Evolutionary conservation across 2,329 filamentous ascomycete genomes (phyloP).

Genomic region (Diaporthe sp.): DNA sequence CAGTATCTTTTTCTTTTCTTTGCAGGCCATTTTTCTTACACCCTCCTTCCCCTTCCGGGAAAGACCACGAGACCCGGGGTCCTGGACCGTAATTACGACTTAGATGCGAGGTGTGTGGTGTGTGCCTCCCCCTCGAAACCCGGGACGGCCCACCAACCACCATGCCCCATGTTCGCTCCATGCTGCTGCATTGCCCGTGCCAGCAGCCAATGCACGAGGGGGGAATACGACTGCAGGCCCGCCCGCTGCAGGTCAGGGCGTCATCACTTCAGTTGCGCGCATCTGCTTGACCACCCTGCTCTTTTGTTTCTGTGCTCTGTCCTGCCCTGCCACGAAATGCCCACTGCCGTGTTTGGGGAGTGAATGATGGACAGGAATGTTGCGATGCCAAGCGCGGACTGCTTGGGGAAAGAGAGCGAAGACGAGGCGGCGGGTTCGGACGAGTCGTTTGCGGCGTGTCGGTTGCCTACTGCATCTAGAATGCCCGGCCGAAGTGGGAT

Average conservation of each 20-base stretch:
- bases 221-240: neutral
- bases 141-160: neutral
- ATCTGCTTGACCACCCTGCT: neutral
- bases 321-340: neutral
- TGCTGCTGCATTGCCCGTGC: neutral
- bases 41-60: neutral
- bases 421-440: slow-evolving; percentile 19
- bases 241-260: slow-evolving; percentile 9
- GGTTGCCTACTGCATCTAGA: neutral
- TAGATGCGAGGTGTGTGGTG: slow-evolving; percentile 21
- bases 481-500: neutral
- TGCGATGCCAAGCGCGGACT: slow-evolving; percentile 4
- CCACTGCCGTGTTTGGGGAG: neutral
- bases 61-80: slow-evolving; percentile 6
- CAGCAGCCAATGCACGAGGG: neutral
- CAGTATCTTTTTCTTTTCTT: neutral
- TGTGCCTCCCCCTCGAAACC: neutral
- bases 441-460: neutral
- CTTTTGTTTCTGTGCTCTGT: neutral
- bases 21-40: neutral
- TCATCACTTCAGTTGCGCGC: slow-evolving; percentile 3
- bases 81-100: slow-evolving; percentile 14
- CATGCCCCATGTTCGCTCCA: too few species aligned
- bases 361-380: neutral
- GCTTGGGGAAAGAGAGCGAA: neutral